Base-by-base conservation (phyloP, 176 grass and related monocot genomes). In the Cocos nucifera region DNA sequence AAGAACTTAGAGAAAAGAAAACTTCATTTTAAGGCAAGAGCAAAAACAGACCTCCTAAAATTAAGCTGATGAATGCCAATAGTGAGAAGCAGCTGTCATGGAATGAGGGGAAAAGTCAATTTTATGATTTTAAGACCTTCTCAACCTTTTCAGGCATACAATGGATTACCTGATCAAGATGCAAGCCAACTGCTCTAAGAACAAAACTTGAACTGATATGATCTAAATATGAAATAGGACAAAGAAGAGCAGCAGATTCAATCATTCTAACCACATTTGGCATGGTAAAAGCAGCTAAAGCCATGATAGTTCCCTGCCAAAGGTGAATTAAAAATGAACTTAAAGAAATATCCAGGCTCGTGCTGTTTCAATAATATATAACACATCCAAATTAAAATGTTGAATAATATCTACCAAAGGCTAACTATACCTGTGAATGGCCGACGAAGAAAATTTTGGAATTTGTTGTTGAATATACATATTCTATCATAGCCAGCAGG, bases 221-320 rank as follows among this genome's bases (percentile, higher is more conserved):
- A 75, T 90, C 44, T 20, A 96, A 84, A 73, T 96, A 96, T 61
- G 92, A 87, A 85, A 96, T 96, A 62, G 92, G 92, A 66, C 92
- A 96, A 65, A 96, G 80, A 85, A 96, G 92, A 54, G 83, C 92
- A 59, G 92, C 92, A 35, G 86, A 82, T 58, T 85, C 77, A 75
- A 96, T 77, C 83, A 90, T 85, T 18, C 81, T 66, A 29, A 72
- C 65, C 63, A 85, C 75, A 71, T 96, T 80, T 63, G 92, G 86
- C 53, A 77, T 69, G 61, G 92, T 82, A 53, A 96, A 87, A 54
- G 92, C 86, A 77, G 92, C 83, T 54, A 90, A 67, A 62, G 82
- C 92, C 92, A 96, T 96, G 50, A 96, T 88, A 75, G 92, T 96
- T 80, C 92, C 92, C 92, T 96, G 71, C 58, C 57, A 70, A 65